Evolutionary conservation across 1,139 yeast genomes (phyloP).

Genomic region (Diutina siamensis): DNA sequence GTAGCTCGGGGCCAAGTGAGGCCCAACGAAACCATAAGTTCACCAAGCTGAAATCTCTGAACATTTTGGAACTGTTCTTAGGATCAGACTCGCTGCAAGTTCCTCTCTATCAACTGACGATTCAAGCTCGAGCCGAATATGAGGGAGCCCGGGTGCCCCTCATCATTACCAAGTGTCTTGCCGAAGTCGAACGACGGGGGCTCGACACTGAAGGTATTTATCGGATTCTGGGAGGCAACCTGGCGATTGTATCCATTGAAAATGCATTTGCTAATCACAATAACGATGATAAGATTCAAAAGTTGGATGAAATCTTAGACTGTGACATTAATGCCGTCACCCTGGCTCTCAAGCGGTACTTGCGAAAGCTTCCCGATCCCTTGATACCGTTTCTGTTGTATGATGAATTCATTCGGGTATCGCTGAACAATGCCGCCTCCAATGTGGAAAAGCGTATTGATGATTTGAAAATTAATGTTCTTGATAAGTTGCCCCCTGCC

Average conservation of each 20-base stretch:
- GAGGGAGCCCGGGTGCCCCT: conserved; percentile 60
- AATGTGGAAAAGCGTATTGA: conserved; percentile 15
- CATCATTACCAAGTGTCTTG: conserved; percentile 61
- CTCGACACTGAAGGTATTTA: conserved; percentile 76
- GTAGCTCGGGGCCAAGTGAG: neutral
- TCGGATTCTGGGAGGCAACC: conserved; percentile 80
- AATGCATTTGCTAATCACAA: conserved; percentile 27
- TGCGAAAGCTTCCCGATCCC: conserved; percentile 79
- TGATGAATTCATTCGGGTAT: conserved; percentile 45
- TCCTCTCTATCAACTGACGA: conserved; percentile 35
- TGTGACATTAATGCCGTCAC: conserved; percentile 84
- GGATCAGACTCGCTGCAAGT: conserved; percentile 10
- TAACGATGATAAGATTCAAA: conserved; percentile 27
- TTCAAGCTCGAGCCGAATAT: conserved; percentile 44
- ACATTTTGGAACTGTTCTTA: conserved; percentile 29
- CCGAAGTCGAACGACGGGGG: conserved; percentile 68
- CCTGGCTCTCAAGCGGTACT: conserved; percentile 74
- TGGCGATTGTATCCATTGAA: conserved; percentile 55
- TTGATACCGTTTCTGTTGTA: conserved; percentile 63
- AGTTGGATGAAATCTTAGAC: conserved; percentile 34
- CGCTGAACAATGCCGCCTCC: conserved; percentile 12
- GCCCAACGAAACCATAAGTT: conserved; percentile 9
- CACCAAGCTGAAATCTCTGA: conserved; percentile 37
- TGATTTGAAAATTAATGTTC: conserved; percentile 20
- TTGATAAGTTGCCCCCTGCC: conserved; percentile 45